Base-by-base conservation (phyloP, 1,139 yeast species). In the Starmera stellimalicola region DNA sequence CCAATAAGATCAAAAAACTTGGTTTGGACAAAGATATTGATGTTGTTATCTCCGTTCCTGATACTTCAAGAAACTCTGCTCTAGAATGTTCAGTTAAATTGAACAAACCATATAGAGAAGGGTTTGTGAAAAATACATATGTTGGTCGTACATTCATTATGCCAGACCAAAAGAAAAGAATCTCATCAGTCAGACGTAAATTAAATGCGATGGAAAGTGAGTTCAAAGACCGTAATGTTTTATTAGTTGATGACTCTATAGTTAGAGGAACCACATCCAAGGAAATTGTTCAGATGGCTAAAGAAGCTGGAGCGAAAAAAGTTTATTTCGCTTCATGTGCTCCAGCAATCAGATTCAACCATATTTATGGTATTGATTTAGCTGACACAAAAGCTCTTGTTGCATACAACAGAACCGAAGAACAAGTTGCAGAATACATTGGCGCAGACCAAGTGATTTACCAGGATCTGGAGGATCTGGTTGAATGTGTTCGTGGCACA, bases 41-140 rank as follows among this genome's bases (percentile, higher is more conserved):
- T 51, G 98, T 88, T 30, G 95, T 93, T 29, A 85, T 91, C 36
- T 96, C 98, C 2, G 98, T 91, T 7, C 99, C 99, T 9, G 99
- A 91, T 56, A 93, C 98, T 12, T 78, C 97, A 7, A 73, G 97
- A 57, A 88, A 94, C 30, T 79, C 95, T 20, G 98, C 98, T 1
- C 63, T 88, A 42, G 94, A 91, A 56, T 81, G 95, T 61, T 91
- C 98, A 3, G 91, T 82, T 27, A 65, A 75, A 32, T 68, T 91
- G 43, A 73, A 75, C 35, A 57, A 85, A 27, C 94, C 95, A 15
- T 93, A 85, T 62, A 75, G 97, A 54, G 99, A 91, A 62, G 99
- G 97, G 18, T 93, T 91, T 54, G 94, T 91, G 42, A 91, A 91
- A 60, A 91, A 91, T 64, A 74, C 97, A 52, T 91, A 91, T 52